Evolutionary conservation across 257 asterid genomes (phyloP).

Genomic region (Solanum sitiens): DNA sequence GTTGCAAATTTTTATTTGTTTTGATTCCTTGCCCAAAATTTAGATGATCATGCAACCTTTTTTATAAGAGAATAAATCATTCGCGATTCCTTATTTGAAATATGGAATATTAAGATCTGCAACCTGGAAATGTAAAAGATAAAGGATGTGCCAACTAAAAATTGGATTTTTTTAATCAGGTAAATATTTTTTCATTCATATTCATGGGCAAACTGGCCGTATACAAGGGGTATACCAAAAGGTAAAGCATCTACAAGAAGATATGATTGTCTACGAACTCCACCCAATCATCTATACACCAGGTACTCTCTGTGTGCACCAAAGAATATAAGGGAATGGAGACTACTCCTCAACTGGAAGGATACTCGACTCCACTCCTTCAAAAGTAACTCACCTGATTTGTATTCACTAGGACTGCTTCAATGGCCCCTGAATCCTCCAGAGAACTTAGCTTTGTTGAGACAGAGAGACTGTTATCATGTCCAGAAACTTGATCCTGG

Average conservation of each 20-base stretch:
- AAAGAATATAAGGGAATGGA: neutral
- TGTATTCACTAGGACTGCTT: constrained; percentile 75
- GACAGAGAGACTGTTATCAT: constrained; percentile 47
- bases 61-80: neutral
- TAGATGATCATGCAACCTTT: neutral
- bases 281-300: neutral
- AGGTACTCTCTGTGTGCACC: neutral
- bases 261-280: neutral
- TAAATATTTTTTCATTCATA: neutral
- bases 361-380: neutral
- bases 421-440: constrained; percentile 63
- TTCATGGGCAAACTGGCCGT: neutral
- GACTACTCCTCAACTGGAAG: neutral
- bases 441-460: constrained; percentile 41
- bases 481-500: constrained; percentile 48
- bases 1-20: neutral
- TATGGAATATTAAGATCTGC: neutral
- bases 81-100: neutral
- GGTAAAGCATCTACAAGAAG: neutral
- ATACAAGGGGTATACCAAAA: neutral
- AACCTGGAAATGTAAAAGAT: neutral
- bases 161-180: neutral
- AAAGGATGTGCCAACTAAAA: neutral
- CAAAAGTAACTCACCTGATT: constrained; percentile 44
- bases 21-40: neutral